Evolutionary conservation across 1,284 basidiomycete species (phyloP).

Genomic region (Ceratobasidium sp.): DNA sequence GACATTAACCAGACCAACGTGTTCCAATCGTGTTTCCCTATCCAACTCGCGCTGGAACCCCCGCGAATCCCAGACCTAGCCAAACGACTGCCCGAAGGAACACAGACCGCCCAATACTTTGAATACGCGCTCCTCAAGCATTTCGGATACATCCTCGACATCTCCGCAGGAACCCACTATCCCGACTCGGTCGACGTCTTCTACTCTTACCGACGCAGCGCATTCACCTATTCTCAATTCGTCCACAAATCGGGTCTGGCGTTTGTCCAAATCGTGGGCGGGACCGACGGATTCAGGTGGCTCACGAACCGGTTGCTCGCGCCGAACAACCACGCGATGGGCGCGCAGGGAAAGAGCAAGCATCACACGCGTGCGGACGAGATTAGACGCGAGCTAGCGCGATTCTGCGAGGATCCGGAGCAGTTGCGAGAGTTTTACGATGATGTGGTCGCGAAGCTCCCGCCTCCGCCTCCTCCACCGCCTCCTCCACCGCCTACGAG

Average conservation of each 20-base stretch:
- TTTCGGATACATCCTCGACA: constrained; percentile 88
- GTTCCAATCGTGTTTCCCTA: constrained; percentile 89
- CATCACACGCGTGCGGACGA: constrained; percentile 44
- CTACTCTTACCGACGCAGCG: constrained; percentile 85
- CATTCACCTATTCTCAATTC: constrained; percentile 88
- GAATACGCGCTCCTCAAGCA: constrained; percentile 83
- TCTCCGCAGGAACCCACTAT: constrained; percentile 84
- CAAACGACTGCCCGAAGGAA: constrained; percentile 74
- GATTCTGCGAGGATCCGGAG: constrained; percentile 48
- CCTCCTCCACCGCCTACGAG: constrained; percentile 19
- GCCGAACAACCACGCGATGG: constrained; percentile 35
- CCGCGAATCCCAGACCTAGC: constrained; percentile 78
- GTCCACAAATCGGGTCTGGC: constrained; percentile 89
- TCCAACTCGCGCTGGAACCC: constrained; percentile 79
- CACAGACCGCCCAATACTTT: constrained; percentile 77
- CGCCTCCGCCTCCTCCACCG: constrained; percentile 8
- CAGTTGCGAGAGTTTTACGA: constrained; percentile 48
- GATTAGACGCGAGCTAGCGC: constrained; percentile 43
- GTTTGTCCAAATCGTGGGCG: constrained; percentile 88
- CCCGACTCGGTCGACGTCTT: constrained; percentile 85
- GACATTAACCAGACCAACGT: constrained; percentile 86
- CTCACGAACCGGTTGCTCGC: constrained; percentile 80
- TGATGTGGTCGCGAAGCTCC: constrained; percentile 45
- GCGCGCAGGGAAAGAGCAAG: constrained; percentile 43
- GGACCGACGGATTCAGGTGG: constrained; percentile 84